These are phyloP conservation scores for Pneumocystis jirovecii DNA, from an alignment of 1,139 yeast genomes.

Conservation along the genomic window DNA sequence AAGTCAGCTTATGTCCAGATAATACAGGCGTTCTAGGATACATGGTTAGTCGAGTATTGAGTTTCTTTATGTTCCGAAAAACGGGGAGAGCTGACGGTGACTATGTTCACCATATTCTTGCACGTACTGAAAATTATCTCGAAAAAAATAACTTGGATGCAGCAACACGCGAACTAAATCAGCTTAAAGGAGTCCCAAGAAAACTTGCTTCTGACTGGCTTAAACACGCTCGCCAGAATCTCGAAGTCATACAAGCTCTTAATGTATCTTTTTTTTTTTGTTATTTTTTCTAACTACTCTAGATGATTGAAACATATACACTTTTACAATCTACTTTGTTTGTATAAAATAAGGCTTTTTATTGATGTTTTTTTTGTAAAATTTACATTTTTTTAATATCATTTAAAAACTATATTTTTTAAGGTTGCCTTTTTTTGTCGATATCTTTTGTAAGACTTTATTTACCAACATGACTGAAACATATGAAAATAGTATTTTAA, in stretches of 20 bases:
- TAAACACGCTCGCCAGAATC: conserved; percentile 32
- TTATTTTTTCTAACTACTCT: not conserved
- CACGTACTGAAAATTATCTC: conserved; percentile 67
- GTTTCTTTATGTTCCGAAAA: conserved; percentile 55
- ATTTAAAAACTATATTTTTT: not conserved
- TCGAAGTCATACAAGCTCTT: conserved; percentile 12
- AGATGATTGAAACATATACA: not conserved
- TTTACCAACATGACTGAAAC: not conserved
- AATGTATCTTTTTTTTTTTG: not conserved
- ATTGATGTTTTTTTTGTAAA: not conserved
- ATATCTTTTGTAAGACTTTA: not conserved
- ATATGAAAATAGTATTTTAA: not conserved
- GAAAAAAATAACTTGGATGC: conserved; percentile 63
- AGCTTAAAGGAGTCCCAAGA: conserved; percentile 87
- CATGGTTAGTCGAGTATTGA: conserved; percentile 60
- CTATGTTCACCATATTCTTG: conserved; percentile 78
- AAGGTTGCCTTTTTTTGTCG: not conserved
- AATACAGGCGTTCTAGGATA: conserved; percentile 94
- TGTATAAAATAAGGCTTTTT: not conserved
- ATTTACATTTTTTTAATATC: not conserved
- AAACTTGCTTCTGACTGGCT: conserved; percentile 86
- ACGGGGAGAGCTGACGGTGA: conserved; percentile 55
- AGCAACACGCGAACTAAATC: conserved; percentile 86
- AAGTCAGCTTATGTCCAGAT: conserved; percentile 79
- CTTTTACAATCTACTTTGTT: not conserved